Conservation (phyloP, 768 basidiomycete species). For the Omphalotus guepiniiformis region DNA sequence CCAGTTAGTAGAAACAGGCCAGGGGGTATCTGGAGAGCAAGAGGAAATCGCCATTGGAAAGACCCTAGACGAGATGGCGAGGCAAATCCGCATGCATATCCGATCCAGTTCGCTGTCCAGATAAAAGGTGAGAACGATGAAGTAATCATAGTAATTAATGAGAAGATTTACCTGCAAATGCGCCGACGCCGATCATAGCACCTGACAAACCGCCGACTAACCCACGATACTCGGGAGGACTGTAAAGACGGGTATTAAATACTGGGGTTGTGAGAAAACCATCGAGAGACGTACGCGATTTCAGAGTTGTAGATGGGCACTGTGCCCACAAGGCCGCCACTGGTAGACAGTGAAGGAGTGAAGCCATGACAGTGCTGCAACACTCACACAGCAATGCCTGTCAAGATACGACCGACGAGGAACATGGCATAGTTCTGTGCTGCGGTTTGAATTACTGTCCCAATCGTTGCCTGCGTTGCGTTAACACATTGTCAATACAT, state of each 20-base stretch:
- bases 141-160: neutral
- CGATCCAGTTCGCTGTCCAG: slow-evolving; percentile 8
- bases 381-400: slow-evolving; percentile 5
- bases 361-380: neutral
- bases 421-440: slow-evolving; percentile 5
- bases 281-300: neutral
- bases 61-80: neutral
- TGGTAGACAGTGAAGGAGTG: neutral
- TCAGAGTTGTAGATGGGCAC: slow-evolving; percentile 8
- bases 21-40: slow-evolving; percentile 4
- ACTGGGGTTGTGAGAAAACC: neutral
- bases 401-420: neutral
- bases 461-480: slow-evolving; percentile 2
- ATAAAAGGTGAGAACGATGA: neutral
- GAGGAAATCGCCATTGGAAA: slow-evolving; percentile 8
- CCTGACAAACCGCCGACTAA: slow-evolving; percentile 6
- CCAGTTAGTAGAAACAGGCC: slow-evolving; percentile 4
- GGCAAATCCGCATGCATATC: slow-evolving; percentile 7
- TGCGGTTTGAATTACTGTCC: slow-evolving; percentile 5
- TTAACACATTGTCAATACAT: too few species aligned
- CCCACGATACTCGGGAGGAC: slow-evolving; percentile 3
- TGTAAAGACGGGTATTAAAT: neutral
- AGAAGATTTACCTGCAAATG: neutral
- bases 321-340: slow-evolving; percentile 1
- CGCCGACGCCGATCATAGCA: slow-evolving; percentile 9